phyloP scores from a whole-genome alignment of 768 basidiomycete genomes.

The Suillus occidentalis region DNA sequence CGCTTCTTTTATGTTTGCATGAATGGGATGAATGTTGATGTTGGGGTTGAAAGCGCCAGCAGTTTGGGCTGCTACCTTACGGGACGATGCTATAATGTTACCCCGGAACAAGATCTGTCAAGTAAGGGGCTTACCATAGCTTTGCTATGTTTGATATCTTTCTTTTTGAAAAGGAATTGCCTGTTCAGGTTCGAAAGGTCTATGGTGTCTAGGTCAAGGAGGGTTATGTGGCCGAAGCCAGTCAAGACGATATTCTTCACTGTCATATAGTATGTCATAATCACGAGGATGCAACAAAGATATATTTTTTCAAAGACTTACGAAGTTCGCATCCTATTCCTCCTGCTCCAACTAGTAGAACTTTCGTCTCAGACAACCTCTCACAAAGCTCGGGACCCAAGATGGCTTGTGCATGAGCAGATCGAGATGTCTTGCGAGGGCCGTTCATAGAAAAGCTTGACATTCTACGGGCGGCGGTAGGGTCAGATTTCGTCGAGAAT shows the following conservation, averaged over 20 bases:
- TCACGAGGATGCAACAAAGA: not conserved
- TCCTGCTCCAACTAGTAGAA: constrained; percentile 92
- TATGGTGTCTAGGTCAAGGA: constrained; percentile 96
- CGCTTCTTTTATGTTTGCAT: constrained; percentile 93
- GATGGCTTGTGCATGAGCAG: constrained; percentile 70
- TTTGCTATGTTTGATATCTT: constrained; percentile 96
- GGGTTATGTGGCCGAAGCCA: constrained; percentile 89
- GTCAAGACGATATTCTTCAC: constrained; percentile 96
- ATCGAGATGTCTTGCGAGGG: constrained; percentile 34
- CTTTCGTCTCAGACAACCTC: constrained; percentile 60
- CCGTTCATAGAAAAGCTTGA: constrained; percentile 11
- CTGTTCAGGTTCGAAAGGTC: constrained; percentile 97
- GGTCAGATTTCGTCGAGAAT: not conserved
- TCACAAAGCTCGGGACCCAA: constrained; percentile 71
- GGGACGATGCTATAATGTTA: not conserved
- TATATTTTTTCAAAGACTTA: constrained; percentile 38
- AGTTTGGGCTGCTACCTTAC: constrained; percentile 78
- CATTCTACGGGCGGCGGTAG: not conserved
- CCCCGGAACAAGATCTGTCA: not conserved
- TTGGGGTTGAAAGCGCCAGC: constrained; percentile 86
- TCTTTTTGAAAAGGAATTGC: constrained; percentile 95
- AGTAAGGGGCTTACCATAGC: constrained; percentile 58
- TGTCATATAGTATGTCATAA: constrained; percentile 29
- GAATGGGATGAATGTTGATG: constrained; percentile 83
- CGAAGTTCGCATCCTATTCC: constrained; percentile 97